phyloP scores from a whole-genome alignment of 2,329 filamentous ascomycete genomes.

The Curvularia sp. region DNA sequence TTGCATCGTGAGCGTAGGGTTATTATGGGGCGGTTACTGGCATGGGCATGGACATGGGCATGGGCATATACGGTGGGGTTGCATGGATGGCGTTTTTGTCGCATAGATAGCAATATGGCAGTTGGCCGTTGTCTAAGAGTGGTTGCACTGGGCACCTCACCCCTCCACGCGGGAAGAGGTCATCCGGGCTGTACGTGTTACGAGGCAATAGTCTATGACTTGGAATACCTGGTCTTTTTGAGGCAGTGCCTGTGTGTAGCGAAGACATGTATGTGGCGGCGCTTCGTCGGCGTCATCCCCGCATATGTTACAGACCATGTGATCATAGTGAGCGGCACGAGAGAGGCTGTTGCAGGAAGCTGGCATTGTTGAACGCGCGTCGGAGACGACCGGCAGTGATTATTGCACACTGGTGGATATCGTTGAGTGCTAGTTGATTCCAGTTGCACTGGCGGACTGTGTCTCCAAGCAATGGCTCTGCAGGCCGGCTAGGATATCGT shows the following conservation, averaged over 20 bases:
- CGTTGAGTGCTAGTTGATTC: background rate
- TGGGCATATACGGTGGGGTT: slow-evolving; percentile 7
- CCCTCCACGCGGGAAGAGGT: background rate
- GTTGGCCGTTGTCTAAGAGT: background rate
- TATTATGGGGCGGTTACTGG: slow-evolving; percentile 1
- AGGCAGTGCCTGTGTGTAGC: background rate
- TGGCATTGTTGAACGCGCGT: slow-evolving; percentile 8
- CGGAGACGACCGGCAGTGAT: background rate
- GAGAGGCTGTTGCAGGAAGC: background rate
- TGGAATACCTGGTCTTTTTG: background rate
- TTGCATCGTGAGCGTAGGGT: slow-evolving; percentile 15
- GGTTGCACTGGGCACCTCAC: background rate
- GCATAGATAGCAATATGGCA: slow-evolving; percentile 12
- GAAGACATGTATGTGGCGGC: background rate
- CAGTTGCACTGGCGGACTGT: background rate
- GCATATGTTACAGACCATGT: slow-evolving; percentile 3
- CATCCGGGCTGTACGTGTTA: background rate
- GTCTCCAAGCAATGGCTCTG: background rate
- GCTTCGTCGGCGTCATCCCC: slow-evolving; percentile 6
- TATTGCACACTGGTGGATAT: background rate
- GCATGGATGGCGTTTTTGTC: slow-evolving; percentile 19
- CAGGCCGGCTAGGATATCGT: background rate
- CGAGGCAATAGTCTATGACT: background rate
- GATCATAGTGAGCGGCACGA: slow-evolving; percentile 3
- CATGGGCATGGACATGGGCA: slow-evolving; percentile 3